phyloP scores from a whole-genome alignment of 2,329 filamentous ascomycete species.

The Xylariaceae sp. region DNA sequence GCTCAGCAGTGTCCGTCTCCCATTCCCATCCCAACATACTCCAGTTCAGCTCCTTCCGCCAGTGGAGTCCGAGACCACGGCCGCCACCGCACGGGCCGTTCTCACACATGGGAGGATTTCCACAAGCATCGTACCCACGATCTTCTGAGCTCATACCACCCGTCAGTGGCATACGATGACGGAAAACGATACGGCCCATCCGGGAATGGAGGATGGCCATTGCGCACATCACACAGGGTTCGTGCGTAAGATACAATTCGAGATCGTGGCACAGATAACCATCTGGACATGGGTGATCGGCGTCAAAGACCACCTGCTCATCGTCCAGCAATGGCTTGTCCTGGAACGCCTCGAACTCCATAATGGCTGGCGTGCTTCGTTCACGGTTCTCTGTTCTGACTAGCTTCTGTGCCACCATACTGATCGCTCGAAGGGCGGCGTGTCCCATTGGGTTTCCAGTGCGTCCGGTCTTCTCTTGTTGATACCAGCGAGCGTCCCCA shows the following conservation, averaged over 20 bases:
- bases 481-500: slow-evolving; percentile 67
- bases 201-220: slow-evolving; percentile 95
- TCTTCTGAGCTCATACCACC: slow-evolving; percentile 80
- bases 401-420: slow-evolving; percentile 69
- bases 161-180: slow-evolving; percentile 69
- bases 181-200: slow-evolving; percentile 81
- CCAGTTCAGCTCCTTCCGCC: slow-evolving; percentile 78
- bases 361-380: slow-evolving; percentile 33
- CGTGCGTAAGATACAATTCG: slow-evolving; percentile 90
- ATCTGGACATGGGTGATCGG: slow-evolving; percentile 62
- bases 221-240: slow-evolving; percentile 93
- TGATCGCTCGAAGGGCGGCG: slow-evolving; percentile 71
- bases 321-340: slow-evolving; percentile 63
- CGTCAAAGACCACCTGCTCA: slow-evolving; percentile 56
- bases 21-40: slow-evolving; percentile 78
- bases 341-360: slow-evolving; percentile 59
- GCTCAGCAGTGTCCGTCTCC: slow-evolving; percentile 43
- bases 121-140: slow-evolving; percentile 42
- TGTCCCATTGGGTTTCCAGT: slow-evolving; percentile 73
- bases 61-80: slow-evolving; percentile 62
- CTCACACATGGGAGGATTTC: slow-evolving; percentile 23
- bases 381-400: slow-evolving; percentile 49
- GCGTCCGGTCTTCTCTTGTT: slow-evolving; percentile 41
- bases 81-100: slow-evolving; percentile 40
- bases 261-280: slow-evolving; percentile 93